Evolutionary conservation across 2,329 filamentous ascomycete species (phyloP).

Genomic region (Xylariomycetidae sp.): DNA sequence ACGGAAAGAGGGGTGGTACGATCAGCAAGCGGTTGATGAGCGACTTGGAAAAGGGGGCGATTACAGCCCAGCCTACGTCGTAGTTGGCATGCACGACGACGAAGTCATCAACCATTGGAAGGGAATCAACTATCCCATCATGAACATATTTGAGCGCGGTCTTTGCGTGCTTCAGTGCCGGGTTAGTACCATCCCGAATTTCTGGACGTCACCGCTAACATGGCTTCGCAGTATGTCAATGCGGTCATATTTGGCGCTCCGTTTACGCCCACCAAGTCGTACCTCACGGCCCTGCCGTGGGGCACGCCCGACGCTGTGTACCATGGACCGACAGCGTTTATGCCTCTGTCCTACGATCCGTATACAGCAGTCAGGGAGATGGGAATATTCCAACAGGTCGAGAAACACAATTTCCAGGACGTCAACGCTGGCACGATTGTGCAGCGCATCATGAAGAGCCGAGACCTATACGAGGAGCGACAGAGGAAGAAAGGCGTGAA

Average conservation of each 20-base stretch:
- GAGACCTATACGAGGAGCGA: constrained; percentile 83
- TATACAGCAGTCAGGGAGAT: constrained; percentile 76
- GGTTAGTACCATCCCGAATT: constrained; percentile 41
- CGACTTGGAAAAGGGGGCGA: constrained; percentile 62
- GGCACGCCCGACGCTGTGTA: constrained; percentile 76
- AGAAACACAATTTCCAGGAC: constrained; percentile 69
- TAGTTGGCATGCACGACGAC: constrained; percentile 92
- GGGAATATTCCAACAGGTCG: constrained; percentile 78
- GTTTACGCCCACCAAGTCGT: constrained; percentile 74
- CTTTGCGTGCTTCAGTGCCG: constrained; percentile 93
- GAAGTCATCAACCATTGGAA: constrained; percentile 95
- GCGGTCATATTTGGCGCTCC: constrained; percentile 86
- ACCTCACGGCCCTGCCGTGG: constrained; percentile 69
- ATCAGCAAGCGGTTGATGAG: constrained; percentile 55
- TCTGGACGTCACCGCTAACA: constrained; percentile 11
- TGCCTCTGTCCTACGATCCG: constrained; percentile 71
- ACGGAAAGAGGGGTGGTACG: constrained; percentile 66
- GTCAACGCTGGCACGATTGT: constrained; percentile 94
- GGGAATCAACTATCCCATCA: constrained; percentile 96
- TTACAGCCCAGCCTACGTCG: constrained; percentile 78
- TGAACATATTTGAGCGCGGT: constrained; percentile 97
- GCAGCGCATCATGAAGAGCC: constrained; percentile 77
- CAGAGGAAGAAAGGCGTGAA: constrained; percentile 89
- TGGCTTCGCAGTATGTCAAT: constrained; percentile 64
- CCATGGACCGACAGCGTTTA: constrained; percentile 92